Conservation (phyloP, 148 eudicot genomes). For the Rhododendron ferrugineum region DNA sequence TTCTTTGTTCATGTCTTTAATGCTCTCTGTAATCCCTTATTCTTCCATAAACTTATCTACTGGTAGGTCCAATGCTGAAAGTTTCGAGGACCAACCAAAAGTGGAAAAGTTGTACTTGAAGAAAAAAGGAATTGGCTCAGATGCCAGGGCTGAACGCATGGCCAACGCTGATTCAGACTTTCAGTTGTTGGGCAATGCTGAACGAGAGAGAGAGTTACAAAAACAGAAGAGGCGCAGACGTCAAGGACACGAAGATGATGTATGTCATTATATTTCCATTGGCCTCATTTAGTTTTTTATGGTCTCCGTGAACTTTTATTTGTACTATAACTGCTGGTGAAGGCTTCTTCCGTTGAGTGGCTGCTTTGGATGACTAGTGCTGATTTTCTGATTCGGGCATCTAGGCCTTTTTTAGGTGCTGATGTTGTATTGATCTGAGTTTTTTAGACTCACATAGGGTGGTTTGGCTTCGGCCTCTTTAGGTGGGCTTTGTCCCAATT, state of each 20-base stretch:
- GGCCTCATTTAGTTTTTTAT: background rate
- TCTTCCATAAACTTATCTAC: background rate
- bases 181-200: constrained; percentile 57
- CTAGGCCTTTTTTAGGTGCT: no score
- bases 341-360: background rate
- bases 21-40: background rate
- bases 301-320: background rate
- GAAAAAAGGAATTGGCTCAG: constrained; percentile 92
- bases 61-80: constrained; percentile 58
- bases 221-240: constrained; percentile 86
- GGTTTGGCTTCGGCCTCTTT: no score
- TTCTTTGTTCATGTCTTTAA: background rate
- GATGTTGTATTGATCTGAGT: no score
- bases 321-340: background rate
- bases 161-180: constrained; percentile 77
- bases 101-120: constrained; percentile 61
- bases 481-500: no score
- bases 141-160: constrained; percentile 79
- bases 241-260: constrained; percentile 91
- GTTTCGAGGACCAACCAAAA: constrained; percentile 58
- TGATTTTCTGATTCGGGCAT: no score
- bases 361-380: no score
- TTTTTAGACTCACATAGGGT: no score
- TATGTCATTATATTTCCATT: constrained; percentile 26
- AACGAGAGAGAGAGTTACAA: constrained; percentile 65